Percentiles rank a stretch among this genome's conserved stretches.
These are phyloP conservation scores for Hypoxylon fuscum DNA, from an alignment of 495 filamentous ascomycete species.

Conservation along the genomic window DNA sequence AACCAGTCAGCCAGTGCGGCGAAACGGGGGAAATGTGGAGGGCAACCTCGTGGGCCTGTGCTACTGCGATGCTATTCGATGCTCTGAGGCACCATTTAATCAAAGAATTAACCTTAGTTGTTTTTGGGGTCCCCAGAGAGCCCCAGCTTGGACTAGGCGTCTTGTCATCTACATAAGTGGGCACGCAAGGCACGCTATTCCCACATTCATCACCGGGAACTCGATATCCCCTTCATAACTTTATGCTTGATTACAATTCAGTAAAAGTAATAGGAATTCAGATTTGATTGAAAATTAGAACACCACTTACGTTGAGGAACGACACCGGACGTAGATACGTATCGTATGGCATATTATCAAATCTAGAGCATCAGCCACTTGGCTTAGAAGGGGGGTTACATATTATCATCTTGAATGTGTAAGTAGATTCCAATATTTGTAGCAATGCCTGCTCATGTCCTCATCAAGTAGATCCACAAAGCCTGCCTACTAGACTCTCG, in stretches of 20 bases:
- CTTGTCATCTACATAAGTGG: conserved; percentile 21
- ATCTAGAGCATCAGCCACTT: conserved; percentile 10
- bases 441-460: neutral
- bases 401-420: neutral
- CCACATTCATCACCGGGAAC: conserved; percentile 29
- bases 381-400: conserved; percentile 17
- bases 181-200: conserved; percentile 22
- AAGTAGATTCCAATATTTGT: conserved; percentile 20
- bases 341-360: conserved; percentile 8
- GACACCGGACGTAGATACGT: too few relatives aligned
- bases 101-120: conserved; percentile 30
- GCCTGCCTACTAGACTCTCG: conserved; percentile 4
- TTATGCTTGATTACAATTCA: conserved; percentile 34
- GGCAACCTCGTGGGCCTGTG: conserved; percentile 22
- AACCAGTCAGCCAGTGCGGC: conserved; percentile 35
- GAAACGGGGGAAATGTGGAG: conserved; percentile 39
- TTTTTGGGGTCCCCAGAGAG: conserved; percentile 29
- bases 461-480: neutral
- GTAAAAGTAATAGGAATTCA: conserved; percentile 24
- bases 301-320: too few relatives aligned
- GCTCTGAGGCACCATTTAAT: conserved; percentile 31
- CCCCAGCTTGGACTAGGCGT: conserved; percentile 27
- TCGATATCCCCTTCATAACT: conserved; percentile 23
- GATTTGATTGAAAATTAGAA: neutral
- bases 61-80: conserved; percentile 29